These are phyloP conservation scores for Globisporangium megalacanthum DNA, from an alignment of 352 stramenopile species.

Conservation along the genomic window DNA sequence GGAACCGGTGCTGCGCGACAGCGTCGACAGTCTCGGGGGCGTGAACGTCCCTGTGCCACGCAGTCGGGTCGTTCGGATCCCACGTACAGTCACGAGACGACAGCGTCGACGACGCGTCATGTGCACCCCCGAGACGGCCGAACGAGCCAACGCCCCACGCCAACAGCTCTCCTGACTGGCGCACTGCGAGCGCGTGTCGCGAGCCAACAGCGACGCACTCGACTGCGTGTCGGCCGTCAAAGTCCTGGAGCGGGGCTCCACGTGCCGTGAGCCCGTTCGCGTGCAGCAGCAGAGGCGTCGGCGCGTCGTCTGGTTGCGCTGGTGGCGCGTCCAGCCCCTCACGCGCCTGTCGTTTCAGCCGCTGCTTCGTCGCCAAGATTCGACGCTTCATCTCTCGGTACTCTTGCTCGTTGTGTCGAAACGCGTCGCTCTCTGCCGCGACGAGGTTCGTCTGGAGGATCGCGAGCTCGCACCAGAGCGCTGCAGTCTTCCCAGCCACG, in stretches of 20 bases:
- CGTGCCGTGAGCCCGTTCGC: conserved; percentile 52
- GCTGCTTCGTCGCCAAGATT: conserved; percentile 45
- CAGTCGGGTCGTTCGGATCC: conserved; percentile 23
- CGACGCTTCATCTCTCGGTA: conserved; percentile 61
- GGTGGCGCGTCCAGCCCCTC: conserved; percentile 24
- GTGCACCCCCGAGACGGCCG: conserved; percentile 42
- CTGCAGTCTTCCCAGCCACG: conserved; percentile 27
- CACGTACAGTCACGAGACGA: not conserved
- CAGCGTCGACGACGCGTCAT: not conserved
- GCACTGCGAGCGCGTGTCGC: conserved; percentile 58
- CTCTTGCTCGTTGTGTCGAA: conserved; percentile 30
- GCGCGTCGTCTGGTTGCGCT: conserved; percentile 2
- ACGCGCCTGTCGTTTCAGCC: conserved; percentile 48
- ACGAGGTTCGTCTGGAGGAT: conserved; percentile 40
- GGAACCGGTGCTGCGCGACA: conserved; percentile 42
- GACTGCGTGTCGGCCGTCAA: conserved; percentile 50
- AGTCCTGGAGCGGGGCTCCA: conserved; percentile 31
- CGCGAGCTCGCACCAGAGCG: conserved; percentile 46
- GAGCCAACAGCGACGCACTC: conserved; percentile 57
- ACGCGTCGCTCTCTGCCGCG: conserved; percentile 28
- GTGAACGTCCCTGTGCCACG: conserved; percentile 53
- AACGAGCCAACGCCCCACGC: conserved; percentile 73
- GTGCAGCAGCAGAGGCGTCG: conserved; percentile 16
- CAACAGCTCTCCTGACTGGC: conserved; percentile 57
- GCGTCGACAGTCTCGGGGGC: conserved; percentile 37